Percentiles rank a stretch among this genome's conserved stretches.
Conservation (phyloP, 495 filamentous ascomycete species). For the Symbiotaphrina buchneri region DNA sequence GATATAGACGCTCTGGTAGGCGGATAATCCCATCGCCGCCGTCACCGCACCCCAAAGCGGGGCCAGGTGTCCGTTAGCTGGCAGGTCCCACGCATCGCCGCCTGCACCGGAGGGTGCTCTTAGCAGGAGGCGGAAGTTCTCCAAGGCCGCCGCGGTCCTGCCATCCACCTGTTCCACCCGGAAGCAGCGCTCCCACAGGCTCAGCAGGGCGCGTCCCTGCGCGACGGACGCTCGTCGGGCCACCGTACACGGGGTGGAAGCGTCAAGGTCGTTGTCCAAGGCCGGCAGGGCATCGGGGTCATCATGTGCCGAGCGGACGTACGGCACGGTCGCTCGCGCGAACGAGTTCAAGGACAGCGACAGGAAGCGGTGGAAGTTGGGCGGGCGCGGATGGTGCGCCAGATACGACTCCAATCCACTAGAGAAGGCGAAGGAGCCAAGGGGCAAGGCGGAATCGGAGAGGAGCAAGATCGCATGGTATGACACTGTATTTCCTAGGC, state of each 20-base stretch:
- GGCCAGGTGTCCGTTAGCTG: constrained; percentile 40
- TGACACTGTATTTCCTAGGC: too few relatives aligned
- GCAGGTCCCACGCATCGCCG: constrained; percentile 11
- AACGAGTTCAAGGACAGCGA: constrained; percentile 54
- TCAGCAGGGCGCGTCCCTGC: constrained; percentile 67
- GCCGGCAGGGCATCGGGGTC: constrained; percentile 27
- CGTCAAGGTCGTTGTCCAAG: constrained; percentile 74
- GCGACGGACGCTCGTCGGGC: constrained; percentile 62
- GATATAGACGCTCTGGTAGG: constrained; percentile 52
- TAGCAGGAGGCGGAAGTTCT: constrained; percentile 9
- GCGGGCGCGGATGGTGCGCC: constrained; percentile 34
- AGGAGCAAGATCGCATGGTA: constrained; percentile 77
- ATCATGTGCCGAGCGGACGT: constrained; percentile 54
- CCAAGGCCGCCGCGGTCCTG: constrained; percentile 6
- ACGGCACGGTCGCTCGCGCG: constrained; percentile 63
- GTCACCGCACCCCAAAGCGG: constrained; percentile 64
- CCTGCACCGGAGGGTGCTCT: neutral
- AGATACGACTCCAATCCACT: constrained; percentile 86
- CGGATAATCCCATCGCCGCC: constrained; percentile 31
- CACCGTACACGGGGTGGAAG: constrained; percentile 67
- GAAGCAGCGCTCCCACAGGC: constrained; percentile 73
- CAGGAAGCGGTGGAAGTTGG: constrained; percentile 49
- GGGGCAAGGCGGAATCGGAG: constrained; percentile 82
- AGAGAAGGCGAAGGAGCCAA: constrained; percentile 95
- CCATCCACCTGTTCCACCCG: constrained; percentile 6